Evolutionary conservation across 768 basidiomycete genomes (phyloP).

Genomic region (Peribolospora baueri): DNA sequence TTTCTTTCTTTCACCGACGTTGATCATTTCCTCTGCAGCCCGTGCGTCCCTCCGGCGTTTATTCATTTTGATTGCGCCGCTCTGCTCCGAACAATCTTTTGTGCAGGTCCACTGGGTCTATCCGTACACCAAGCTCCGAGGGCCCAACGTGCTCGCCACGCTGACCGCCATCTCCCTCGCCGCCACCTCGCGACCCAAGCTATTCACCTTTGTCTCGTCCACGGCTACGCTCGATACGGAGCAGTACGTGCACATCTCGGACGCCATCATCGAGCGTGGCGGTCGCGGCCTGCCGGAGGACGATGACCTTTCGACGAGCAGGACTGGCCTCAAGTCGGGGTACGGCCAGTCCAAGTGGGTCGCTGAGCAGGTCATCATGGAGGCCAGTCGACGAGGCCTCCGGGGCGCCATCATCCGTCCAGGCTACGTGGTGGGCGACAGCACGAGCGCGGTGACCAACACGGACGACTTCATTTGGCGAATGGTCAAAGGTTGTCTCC

Average conservation of each 20-base stretch:
- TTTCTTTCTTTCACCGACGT: background rate
- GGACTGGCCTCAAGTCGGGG: conserved; percentile 49
- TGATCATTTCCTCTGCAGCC: background rate
- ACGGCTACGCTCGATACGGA: conserved; percentile 86
- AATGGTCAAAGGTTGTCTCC: conserved; percentile 90
- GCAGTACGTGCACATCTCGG: conserved; percentile 67
- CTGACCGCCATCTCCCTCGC: conserved; percentile 61
- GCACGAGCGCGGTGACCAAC: conserved; percentile 73
- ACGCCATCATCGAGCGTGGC: conserved; percentile 30
- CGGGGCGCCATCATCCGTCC: conserved; percentile 69
- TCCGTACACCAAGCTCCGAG: conserved; percentile 75
- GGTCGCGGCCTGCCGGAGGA: conserved; percentile 51
- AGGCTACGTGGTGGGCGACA: conserved; percentile 89
- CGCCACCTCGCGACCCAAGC: conserved; percentile 45
- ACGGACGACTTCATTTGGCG: conserved; percentile 99
- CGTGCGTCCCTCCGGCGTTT: background rate
- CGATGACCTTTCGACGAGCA: conserved; percentile 72
- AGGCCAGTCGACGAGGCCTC: conserved; percentile 67
- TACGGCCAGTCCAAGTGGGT: conserved; percentile 99
- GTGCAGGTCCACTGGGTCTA: conserved; percentile 92
- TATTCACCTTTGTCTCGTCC: conserved; percentile 72
- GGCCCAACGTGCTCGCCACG: conserved; percentile 80
- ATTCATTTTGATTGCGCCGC: background rate
- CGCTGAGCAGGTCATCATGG: conserved; percentile 74
- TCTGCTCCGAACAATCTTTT: background rate